Evolutionary conservation across 2,329 filamentous ascomycete genomes (phyloP).

Genomic region (Purpureocillium lavendulum): DNA sequence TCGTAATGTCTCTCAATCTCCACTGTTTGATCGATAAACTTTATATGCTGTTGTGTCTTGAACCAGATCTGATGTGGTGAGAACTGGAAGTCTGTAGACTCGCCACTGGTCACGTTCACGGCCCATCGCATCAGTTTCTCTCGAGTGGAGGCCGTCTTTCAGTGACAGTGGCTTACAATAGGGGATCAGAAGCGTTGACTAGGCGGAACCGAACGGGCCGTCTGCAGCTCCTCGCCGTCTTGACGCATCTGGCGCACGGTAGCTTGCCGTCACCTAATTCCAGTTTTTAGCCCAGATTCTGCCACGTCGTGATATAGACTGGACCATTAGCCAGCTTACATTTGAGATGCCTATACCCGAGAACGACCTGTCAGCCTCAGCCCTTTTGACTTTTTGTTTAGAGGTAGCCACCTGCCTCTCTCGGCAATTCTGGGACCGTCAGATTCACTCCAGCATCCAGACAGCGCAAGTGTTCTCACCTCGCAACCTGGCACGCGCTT

Average conservation of each 20-base stretch:
- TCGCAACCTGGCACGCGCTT: background rate
- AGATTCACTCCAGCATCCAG: too few species aligned
- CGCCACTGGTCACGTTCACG: background rate
- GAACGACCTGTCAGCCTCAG: too few species aligned
- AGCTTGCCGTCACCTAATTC: background rate
- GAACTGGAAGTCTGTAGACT: background rate
- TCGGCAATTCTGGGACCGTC: too few species aligned
- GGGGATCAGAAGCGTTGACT: background rate
- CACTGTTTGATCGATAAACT: constrained; percentile 1
- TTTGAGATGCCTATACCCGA: too few species aligned
- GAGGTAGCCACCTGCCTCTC: too few species aligned
- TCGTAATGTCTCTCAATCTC: background rate
- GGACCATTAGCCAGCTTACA: too few species aligned
- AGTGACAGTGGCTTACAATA: background rate
- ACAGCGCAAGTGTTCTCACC: background rate
- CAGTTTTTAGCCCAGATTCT: too few species aligned
- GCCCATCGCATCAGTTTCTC: too few species aligned
- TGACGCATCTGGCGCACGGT: background rate
- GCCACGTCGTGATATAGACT: too few species aligned
- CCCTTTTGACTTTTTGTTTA: too few species aligned
- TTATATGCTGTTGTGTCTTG: background rate
- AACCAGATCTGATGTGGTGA: background rate
- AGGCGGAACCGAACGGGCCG: background rate
- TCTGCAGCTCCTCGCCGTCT: background rate
- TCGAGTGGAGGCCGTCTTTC: too few species aligned